Percentiles rank a stretch among this genome's conserved stretches.
Evolutionary conservation across 768 basidiomycete genomes (phyloP).

Genomic region (Naematelia encephala): DNA sequence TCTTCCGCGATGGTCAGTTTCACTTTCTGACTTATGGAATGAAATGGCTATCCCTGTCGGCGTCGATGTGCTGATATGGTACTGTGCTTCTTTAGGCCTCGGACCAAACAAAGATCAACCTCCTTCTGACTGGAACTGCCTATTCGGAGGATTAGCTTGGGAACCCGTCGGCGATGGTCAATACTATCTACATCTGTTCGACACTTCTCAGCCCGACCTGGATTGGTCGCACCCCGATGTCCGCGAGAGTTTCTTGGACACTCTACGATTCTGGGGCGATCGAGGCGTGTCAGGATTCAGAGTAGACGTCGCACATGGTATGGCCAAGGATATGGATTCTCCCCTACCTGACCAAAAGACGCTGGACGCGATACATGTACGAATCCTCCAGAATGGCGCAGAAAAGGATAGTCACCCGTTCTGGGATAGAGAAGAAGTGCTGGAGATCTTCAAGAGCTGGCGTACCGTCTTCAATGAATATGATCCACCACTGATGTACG

Average conservation of each 20-base stretch:
- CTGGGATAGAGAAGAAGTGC: conserved; percentile 36
- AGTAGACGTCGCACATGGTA: conserved; percentile 40
- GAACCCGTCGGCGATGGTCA: conserved; percentile 37
- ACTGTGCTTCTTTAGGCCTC: conserved; percentile 13
- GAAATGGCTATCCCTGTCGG: no score
- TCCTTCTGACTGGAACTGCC: conserved; percentile 34
- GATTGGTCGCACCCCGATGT: conserved; percentile 41
- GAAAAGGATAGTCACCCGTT: conserved; percentile 22
- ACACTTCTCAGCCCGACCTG: conserved; percentile 40
- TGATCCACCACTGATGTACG: conserved; percentile 41
- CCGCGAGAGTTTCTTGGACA: conserved; percentile 37
- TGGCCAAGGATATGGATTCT: conserved; percentile 30
- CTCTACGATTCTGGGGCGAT: conserved; percentile 40
- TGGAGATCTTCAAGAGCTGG: conserved; percentile 39
- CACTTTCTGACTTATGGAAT: no score
- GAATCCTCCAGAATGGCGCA: conserved; percentile 23
- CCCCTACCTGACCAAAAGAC: conserved; percentile 24
- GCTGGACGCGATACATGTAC: conserved; percentile 13
- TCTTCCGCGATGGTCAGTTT: conserved; percentile 42
- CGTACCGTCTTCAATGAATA: conserved; percentile 41
- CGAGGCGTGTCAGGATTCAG: conserved; percentile 40
- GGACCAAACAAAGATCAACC: conserved; percentile 30
- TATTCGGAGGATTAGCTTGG: conserved; percentile 42
- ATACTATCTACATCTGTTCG: conserved; percentile 41
- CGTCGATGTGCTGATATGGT: not conserved